These are phyloP conservation scores for Venturia oleaginea DNA, from an alignment of 2,329 filamentous ascomycete genomes.

Conservation along the genomic window DNA sequence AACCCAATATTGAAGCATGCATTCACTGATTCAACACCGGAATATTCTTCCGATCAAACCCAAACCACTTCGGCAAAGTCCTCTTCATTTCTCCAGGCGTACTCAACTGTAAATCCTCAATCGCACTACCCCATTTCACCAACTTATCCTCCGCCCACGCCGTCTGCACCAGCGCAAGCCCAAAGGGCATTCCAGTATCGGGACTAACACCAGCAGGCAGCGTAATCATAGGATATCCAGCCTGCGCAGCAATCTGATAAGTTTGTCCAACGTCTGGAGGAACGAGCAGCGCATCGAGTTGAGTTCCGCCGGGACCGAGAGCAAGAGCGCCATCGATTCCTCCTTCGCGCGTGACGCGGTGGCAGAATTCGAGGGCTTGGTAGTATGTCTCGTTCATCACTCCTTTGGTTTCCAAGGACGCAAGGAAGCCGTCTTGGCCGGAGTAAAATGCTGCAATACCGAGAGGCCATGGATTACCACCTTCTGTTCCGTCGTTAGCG, in stretches of 20 bases:
- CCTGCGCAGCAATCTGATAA: slow-evolving; percentile 54
- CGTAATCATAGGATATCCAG: slow-evolving; percentile 65
- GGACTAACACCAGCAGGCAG: slow-evolving; percentile 49
- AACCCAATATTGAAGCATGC: too few species aligned
- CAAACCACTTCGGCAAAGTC: slow-evolving; percentile 29
- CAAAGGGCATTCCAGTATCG: slow-evolving; percentile 36
- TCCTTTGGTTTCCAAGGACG: slow-evolving; percentile 52
- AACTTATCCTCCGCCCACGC: slow-evolving; percentile 52
- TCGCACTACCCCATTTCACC: slow-evolving; percentile 48
- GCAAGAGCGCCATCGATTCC: slow-evolving; percentile 61
- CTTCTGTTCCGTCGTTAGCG: slow-evolving; percentile 54
- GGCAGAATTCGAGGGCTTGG: slow-evolving; percentile 55
- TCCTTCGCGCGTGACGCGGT: slow-evolving; percentile 48
- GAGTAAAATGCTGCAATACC: slow-evolving; percentile 52
- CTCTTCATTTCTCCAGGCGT: slow-evolving; percentile 18
- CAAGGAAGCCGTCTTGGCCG: slow-evolving; percentile 63
- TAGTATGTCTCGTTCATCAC: slow-evolving; percentile 56
- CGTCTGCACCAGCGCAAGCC: slow-evolving; percentile 43
- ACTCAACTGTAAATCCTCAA: slow-evolving; percentile 29
- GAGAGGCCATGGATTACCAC: slow-evolving; percentile 29
- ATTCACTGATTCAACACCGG: slow-evolving; percentile 21
- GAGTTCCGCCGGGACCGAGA: slow-evolving; percentile 29
- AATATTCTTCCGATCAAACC: slow-evolving; percentile 30
- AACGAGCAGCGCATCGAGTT: slow-evolving; percentile 41
- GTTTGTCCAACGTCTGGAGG: slow-evolving; percentile 1